Evolutionary conservation across 2,329 filamentous ascomycete genomes (phyloP), one percentile per base, ranked within the genome.

Genomic region (Xylaria sp.): DNA sequence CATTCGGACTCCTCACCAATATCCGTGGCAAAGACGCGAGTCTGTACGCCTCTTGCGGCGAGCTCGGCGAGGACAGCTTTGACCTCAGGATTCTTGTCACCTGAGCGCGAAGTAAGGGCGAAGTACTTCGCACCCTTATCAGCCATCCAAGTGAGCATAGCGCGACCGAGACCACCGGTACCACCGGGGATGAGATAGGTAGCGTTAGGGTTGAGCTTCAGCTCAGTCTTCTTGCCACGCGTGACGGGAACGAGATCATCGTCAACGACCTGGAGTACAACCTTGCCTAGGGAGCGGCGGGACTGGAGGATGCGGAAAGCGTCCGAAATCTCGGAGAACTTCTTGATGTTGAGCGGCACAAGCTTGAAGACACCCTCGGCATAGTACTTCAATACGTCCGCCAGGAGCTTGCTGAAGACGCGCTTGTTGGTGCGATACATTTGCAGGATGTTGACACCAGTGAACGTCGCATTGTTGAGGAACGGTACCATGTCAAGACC

Each of bases 151-250:
- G 65, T 69, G n/a, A 77, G 67, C 55, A 80, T 72, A 2, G 70
- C 72, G 18, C 75, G 73, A 37, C 78, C 78, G 37, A 81, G 71
- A 56, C 79, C 79, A 34, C 78, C 78, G 9, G 77, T 73, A 39
- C 78, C 80, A 63, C 80, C 80, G 0, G 76, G 75, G 37, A 81
- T 71, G 48, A 81, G 70, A 44, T 80, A 81, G 18, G 79, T 76
- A 28, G 73, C 76, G 54, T 76, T 70, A 20, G 74, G 69, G 20
- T 55, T 71, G 39, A 78, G 69, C 44, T 72, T 73, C 46, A 76
- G 60, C 64, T 77, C 70, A 25, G 69, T 67, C 67, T 73, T 73
- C 72, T 73, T 76, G 62, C 74, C 69, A 55, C 65, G 70, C 25
- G 75, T 76, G 25, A 72, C 70, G 18, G 70, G 72, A 15, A 76